phyloP scores from a whole-genome alignment of 495 filamentous ascomycete genomes.

The Trichocladium antarcticum region DNA sequence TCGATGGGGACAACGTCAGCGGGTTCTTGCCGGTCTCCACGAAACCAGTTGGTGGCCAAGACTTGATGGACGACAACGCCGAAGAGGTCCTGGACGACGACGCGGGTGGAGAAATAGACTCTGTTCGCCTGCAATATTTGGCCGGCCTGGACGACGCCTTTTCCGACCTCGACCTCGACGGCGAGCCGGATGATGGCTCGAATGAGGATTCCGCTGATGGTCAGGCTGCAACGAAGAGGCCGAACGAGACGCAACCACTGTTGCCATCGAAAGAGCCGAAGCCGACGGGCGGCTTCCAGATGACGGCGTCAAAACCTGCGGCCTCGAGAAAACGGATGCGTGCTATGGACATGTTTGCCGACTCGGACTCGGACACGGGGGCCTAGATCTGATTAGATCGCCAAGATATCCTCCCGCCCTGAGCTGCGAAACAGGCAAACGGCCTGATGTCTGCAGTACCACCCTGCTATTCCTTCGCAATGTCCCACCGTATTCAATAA shows the following conservation, averaged over 20 bases:
- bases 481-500: not conserved
- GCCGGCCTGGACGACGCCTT: conserved; percentile 17
- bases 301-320: conserved; percentile 20
- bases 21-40: conserved; percentile 30
- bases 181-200: conserved; percentile 18
- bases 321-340: conserved; percentile 51
- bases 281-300: conserved; percentile 19
- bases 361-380: conserved; percentile 37
- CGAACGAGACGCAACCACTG: conserved; percentile 17
- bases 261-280: conserved; percentile 15
- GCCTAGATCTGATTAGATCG: conserved; percentile 14
- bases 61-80: conserved; percentile 14
- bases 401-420: not conserved
- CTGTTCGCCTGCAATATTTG: conserved; percentile 15
- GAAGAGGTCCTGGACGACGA: conserved; percentile 26
- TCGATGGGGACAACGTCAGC: conserved; percentile 26
- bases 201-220: not conserved
- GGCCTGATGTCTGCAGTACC: not conserved
- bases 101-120: conserved; percentile 25
- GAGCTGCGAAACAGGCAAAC: too few relatives aligned
- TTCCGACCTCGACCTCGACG: conserved; percentile 24
- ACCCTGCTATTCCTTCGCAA: not conserved
- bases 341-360: conserved; percentile 93
- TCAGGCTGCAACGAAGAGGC: conserved; percentile 9
- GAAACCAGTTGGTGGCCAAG: conserved; percentile 1